Percentiles rank a stretch among this genome's conserved stretches.
These are phyloP conservation scores for Coleophoma crateriformis DNA, from an alignment of 2,329 filamentous ascomycete species.

Conservation along the genomic window DNA sequence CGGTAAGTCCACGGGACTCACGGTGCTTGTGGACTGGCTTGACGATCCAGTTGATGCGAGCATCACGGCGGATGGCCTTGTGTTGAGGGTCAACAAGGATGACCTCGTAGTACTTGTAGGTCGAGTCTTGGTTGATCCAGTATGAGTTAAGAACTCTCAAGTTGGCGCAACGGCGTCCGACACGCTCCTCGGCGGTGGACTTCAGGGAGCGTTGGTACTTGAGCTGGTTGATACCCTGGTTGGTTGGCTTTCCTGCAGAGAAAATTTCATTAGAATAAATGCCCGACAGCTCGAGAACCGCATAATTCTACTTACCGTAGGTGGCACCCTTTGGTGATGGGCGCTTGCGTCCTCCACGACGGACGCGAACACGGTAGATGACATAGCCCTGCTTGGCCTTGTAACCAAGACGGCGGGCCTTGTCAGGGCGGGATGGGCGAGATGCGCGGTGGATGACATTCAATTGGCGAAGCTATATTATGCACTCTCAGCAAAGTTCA, in stretches of 20 bases:
- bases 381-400: constrained; percentile 99
- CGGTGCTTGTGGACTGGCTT: constrained; percentile 99
- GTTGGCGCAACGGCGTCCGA: constrained; percentile 98
- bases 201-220: constrained; percentile 99
- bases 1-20: constrained; percentile 93
- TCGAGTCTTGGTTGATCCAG: constrained; percentile 99
- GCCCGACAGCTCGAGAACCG: neutral
- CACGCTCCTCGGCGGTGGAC: constrained; percentile 98
- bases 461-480: constrained; percentile 99
- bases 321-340: constrained; percentile 97
- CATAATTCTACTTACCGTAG: constrained; percentile 64
- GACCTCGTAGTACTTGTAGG: constrained; percentile 99
- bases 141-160: constrained; percentile 99
- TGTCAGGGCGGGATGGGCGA: constrained; percentile 96
- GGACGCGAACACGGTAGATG: constrained; percentile 98
- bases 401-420: constrained; percentile 99
- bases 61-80: constrained; percentile 98
- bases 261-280: constrained; percentile 5
- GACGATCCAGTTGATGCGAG: constrained; percentile 99
- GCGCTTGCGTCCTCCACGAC: constrained; percentile 97
- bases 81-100: constrained; percentile 99
- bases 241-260: constrained; percentile 91
- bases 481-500: constrained; percentile 99
- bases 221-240: constrained; percentile 99
- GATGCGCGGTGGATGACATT: constrained; percentile 99